Evolutionary conservation across 345 rosid species (phyloP).

Genomic region (Camelina sativa): DNA sequence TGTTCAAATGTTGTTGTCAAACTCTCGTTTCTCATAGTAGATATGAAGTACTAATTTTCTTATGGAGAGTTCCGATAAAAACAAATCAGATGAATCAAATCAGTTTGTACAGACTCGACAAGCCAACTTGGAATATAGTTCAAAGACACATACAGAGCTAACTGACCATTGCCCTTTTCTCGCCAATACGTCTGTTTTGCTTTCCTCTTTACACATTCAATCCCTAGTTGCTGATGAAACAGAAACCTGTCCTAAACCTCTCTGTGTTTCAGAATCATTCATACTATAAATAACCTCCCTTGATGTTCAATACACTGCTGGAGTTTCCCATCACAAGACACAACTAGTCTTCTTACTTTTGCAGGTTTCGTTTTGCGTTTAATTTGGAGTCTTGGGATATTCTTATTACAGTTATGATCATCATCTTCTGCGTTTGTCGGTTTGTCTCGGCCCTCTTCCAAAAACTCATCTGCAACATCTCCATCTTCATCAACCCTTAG

Average conservation of each 20-base stretch:
- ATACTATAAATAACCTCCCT: conserved; percentile 41
- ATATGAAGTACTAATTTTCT: too few species aligned
- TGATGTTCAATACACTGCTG: conserved; percentile 47
- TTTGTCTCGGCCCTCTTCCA: conserved; percentile 57
- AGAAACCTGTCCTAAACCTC: conserved; percentile 1
- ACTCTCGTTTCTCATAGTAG: too few species aligned
- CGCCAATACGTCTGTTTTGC: not conserved
- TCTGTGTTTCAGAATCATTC: conserved; percentile 7
- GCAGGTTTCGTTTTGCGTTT: conserved; percentile 35
- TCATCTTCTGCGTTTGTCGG: conserved; percentile 9
- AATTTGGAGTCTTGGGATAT: conserved; percentile 10
- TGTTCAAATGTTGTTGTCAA: not conserved
- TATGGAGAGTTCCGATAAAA: too few species aligned
- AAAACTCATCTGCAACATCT: conserved; percentile 91
- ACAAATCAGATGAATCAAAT: not conserved
- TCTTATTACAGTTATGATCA: conserved; percentile 7
- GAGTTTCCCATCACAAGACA: conserved; percentile 46
- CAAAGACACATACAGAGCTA: not conserved
- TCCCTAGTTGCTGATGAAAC: not conserved
- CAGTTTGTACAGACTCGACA: not conserved
- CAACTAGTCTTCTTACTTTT: conserved; percentile 38
- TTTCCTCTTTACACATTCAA: not conserved
- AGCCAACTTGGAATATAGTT: not conserved
- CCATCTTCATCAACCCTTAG: conserved; percentile 90
- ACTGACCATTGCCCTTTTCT: conserved; percentile 4